These are phyloP conservation scores for Penicillium nucicola DNA, from an alignment of 495 filamentous ascomycete genomes.

Conservation along the genomic window DNA sequence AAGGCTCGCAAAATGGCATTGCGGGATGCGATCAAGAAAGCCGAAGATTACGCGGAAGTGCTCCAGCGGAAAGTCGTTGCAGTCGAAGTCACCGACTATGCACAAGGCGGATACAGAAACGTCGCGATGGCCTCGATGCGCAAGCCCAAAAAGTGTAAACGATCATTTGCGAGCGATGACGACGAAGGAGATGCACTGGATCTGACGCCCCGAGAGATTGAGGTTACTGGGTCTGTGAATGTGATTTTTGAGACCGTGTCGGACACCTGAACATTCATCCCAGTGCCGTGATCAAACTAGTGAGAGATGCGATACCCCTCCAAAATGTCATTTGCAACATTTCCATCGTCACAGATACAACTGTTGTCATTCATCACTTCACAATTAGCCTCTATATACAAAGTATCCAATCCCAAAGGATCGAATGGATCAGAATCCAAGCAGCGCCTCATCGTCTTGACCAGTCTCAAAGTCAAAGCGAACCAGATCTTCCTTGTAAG, in stretches of 20 bases:
- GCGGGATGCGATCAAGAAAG: conserved; percentile 17
- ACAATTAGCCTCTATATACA: background rate
- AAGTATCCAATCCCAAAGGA: too few species aligned
- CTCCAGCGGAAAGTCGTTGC: conserved; percentile 12
- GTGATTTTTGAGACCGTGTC: conserved; percentile 3
- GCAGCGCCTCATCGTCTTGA: conserved; percentile 28
- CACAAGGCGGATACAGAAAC: background rate
- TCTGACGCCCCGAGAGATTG: conserved; percentile 10
- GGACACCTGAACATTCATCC: too few species aligned
- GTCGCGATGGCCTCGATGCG: background rate
- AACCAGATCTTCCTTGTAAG: conserved; percentile 46
- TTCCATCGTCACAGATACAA: background rate
- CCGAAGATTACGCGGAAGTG: conserved; percentile 19
- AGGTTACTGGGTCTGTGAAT: conserved; percentile 4
- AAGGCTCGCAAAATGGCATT: conserved; percentile 18
- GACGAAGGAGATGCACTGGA: background rate
- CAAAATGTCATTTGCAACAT: background rate
- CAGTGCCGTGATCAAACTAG: too few species aligned
- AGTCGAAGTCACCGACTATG: conserved; percentile 11
- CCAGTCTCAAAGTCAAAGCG: conserved; percentile 51
- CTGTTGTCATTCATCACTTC: too few species aligned
- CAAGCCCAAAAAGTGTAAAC: background rate
- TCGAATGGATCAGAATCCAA: conserved; percentile 10
- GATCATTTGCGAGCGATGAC: background rate
- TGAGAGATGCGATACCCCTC: background rate